Percentiles rank a stretch among this genome's conserved stretches.
These are phyloP conservation scores for Aureobasidium zeae DNA, from an alignment of 2,329 filamentous ascomycete genomes.

Conservation along the genomic window DNA sequence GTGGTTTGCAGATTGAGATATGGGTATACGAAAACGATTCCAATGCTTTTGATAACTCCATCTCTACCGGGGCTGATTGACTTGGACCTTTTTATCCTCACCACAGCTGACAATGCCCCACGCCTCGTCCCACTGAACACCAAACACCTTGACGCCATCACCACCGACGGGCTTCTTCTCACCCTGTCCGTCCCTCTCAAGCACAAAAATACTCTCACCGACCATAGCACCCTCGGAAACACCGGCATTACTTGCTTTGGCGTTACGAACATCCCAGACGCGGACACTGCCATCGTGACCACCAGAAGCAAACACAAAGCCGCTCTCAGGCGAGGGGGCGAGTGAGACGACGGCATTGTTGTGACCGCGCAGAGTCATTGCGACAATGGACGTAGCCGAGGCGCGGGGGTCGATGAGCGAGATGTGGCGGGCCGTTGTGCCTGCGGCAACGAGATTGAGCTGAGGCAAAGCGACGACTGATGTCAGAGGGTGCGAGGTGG, in stretches of 20 bases:
- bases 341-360: constrained; percentile 61
- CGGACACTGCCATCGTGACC: constrained; percentile 86
- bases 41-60: too few relatives aligned
- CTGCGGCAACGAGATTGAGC: constrained; percentile 57
- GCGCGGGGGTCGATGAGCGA: constrained; percentile 86
- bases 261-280: constrained; percentile 70
- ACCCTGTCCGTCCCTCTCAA: constrained; percentile 64
- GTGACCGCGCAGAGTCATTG: constrained; percentile 88
- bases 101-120: constrained; percentile 86
- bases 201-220: constrained; percentile 66
- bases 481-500: constrained; percentile 74
- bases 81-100: constrained; percentile 89
- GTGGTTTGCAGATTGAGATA: too few relatives aligned
- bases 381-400: constrained; percentile 63
- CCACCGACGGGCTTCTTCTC: constrained; percentile 54
- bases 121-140: constrained; percentile 73
- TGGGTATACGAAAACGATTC: too few relatives aligned
- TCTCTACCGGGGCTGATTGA: constrained; percentile 52
- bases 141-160: constrained; percentile 83
- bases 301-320: constrained; percentile 70
- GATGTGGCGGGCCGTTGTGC: constrained; percentile 77
- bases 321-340: constrained; percentile 53
- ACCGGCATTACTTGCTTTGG: constrained; percentile 44
- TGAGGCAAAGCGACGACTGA: constrained; percentile 65
- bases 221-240: constrained; percentile 38